phyloP scores from a whole-genome alignment of 2,329 filamentous ascomycete species.

The Botrytis medusae region DNA sequence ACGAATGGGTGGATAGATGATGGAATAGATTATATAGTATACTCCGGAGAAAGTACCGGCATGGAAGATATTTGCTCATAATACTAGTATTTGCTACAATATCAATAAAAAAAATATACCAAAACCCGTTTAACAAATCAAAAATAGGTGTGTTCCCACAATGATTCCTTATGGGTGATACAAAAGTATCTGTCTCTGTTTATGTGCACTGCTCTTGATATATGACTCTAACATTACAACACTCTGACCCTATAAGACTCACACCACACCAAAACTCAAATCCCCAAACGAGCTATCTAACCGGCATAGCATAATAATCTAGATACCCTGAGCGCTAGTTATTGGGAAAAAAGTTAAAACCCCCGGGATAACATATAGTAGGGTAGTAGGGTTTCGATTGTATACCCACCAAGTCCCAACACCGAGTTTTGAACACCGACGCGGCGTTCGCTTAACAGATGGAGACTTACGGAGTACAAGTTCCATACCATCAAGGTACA shows the following conservation, averaged over 20 bases:
- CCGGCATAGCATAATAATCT: background rate
- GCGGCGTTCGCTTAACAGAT: slow-evolving; percentile 2
- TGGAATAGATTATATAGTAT: background rate
- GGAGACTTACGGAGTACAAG: background rate
- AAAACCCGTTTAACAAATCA: background rate
- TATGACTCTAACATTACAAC: background rate
- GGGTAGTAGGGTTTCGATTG: background rate
- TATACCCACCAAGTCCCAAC: background rate
- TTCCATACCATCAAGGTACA: background rate
- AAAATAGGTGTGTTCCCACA: background rate
- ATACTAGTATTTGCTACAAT: background rate
- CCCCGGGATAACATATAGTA: background rate
- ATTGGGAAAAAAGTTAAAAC: background rate
- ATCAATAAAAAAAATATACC: background rate
- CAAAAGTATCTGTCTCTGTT: background rate
- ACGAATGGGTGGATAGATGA: background rate
- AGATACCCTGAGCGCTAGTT: background rate
- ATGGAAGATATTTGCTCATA: background rate
- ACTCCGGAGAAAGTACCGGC: background rate
- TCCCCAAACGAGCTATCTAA: background rate
- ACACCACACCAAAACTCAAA: background rate
- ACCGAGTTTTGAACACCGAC: background rate
- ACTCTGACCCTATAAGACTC: background rate
- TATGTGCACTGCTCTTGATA: background rate
- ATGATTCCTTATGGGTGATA: background rate